A percentile compares a stretch with the other conserved stretches of the same genome.
Conservation (phyloP, 352 stramenopile genomes). For the Phytophthora constricta region DNA sequence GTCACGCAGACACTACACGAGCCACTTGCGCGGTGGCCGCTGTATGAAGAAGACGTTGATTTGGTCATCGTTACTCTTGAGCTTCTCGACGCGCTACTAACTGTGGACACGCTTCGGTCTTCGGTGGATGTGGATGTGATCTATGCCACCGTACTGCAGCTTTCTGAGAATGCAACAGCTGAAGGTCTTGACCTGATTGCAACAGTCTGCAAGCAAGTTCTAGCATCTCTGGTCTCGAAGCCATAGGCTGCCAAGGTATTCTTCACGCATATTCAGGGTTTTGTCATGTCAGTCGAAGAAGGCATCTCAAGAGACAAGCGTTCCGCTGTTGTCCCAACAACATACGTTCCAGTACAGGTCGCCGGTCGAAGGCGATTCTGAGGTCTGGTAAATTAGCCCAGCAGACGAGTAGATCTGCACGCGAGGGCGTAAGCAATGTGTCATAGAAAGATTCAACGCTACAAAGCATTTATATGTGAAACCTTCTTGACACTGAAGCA, state of each 20-base stretch:
- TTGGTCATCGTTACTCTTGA: constrained; percentile 59
- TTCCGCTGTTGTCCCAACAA: constrained; percentile 46
- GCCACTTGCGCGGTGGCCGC: constrained; percentile 55
- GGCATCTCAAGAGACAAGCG: constrained; percentile 25
- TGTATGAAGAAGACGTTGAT: constrained; percentile 75
- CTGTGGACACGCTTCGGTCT: constrained; percentile 37
- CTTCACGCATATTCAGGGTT: constrained; percentile 1
- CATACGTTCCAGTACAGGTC: constrained; percentile 66
- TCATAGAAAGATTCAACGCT: constrained; percentile 38
- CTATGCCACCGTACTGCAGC: constrained; percentile 54
- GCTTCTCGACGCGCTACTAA: constrained; percentile 47
- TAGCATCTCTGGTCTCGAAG: constrained; percentile 33
- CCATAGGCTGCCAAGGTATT: constrained; percentile 14
- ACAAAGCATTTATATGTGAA: constrained; percentile 52
- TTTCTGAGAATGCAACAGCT: constrained; percentile 50
- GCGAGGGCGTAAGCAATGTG: constrained; percentile 34
- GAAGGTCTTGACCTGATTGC: constrained; percentile 56
- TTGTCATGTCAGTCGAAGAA: constrained; percentile 11
- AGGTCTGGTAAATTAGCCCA: constrained; percentile 50
- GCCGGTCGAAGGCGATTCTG: constrained; percentile 36
- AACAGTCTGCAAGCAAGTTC: constrained; percentile 43
- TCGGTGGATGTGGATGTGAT: constrained; percentile 51
- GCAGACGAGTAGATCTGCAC: constrained; percentile 62
- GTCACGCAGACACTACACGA: constrained; percentile 54
- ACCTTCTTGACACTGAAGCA: constrained; percentile 34